Evolutionary conservation across 2,329 filamentous ascomycete species (phyloP), one percentile per base, ranked within the genome.

Genomic region (Cercospora citrullina): DNA sequence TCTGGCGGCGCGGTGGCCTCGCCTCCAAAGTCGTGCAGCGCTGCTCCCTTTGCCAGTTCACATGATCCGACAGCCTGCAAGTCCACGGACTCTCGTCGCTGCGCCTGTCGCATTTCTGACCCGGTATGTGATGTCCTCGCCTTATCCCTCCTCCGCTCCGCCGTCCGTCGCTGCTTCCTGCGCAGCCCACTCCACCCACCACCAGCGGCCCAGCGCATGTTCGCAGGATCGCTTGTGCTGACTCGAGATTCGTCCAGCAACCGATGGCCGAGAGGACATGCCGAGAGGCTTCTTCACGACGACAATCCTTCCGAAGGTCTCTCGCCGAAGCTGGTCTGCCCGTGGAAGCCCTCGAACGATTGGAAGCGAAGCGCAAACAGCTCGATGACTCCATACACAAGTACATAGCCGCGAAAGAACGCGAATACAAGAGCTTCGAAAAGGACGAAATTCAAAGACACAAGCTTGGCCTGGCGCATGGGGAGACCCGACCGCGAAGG

Each of bases 351-450:
- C 71, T 79, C 5, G 74, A 76, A 60, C 70, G 72, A 57, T 71
- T 80, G 51, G 77, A 79, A 65, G 67, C 74, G 64, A 80, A 80
- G 69, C 75, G 78, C 39, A 75, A 73, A 61, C 75, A 77, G 70
- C 71, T 79, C 53, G 78, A 80, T 64, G 78, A 80, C 16, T 76
- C 75, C 8, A 79, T 80, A 61, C 77, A 79, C 70, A 77, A 77
- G 53, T 80, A 78, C 69, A 78, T 79, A 53, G 77, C 78, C 10
- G 67, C 74, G 55, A 80, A 80, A 68, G 78, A 80, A 65, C 67
- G 77, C 42, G 78, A 80, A 59, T 79, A 77, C 65, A 77, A 77
- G 69, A 68, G 70, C n/a, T 77, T 72, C 65, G 77, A 79, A 70
- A 77, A 74, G 68, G 77, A 80, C 31, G 45, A 78, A 65, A 71